Percentiles rank a stretch among this genome's conserved stretches.
These are phyloP conservation scores for Epichloe scottii DNA, from an alignment of 2,329 filamentous ascomycete genomes.

Conservation along the genomic window DNA sequence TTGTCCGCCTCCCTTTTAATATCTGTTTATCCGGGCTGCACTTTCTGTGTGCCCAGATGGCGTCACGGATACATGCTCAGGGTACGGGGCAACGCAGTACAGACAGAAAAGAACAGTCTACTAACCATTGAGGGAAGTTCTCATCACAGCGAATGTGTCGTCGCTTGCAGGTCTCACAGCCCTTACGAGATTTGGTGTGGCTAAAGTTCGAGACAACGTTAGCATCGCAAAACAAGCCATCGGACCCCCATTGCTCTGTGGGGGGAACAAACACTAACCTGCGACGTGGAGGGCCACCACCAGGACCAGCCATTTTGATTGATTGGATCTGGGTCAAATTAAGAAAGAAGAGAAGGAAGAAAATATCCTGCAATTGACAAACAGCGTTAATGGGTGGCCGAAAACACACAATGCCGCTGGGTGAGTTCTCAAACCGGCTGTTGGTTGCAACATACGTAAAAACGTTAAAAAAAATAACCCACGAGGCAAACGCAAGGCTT, in stretches of 20 bases:
- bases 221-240: slow-evolving; percentile 7
- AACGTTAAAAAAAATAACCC: slow-evolving; percentile 11
- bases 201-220: slow-evolving; percentile 31
- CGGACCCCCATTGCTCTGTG: neutral
- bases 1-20: neutral
- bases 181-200: slow-evolving; percentile 98
- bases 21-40: neutral
- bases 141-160: slow-evolving; percentile 97
- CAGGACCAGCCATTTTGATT: slow-evolving; percentile 72
- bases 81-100: neutral
- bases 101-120: slow-evolving; percentile 6
- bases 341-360: neutral
- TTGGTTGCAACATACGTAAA: slow-evolving; percentile 16
- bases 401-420: too few species aligned
- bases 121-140: slow-evolving; percentile 91
- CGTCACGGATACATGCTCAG: neutral
- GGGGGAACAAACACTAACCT: slow-evolving; percentile 32
- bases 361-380: neutral
- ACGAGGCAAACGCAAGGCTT: slow-evolving; percentile 13
- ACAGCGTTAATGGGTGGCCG: neutral
- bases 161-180: slow-evolving; percentile 95
- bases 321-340: neutral
- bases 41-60: neutral
- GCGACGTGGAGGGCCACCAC: slow-evolving; percentile 77
- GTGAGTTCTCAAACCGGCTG: too few species aligned